These are phyloP conservation scores for Colletotrichum shisoi DNA, from an alignment of 2,329 filamentous ascomycete genomes.

Conservation along the genomic window DNA sequence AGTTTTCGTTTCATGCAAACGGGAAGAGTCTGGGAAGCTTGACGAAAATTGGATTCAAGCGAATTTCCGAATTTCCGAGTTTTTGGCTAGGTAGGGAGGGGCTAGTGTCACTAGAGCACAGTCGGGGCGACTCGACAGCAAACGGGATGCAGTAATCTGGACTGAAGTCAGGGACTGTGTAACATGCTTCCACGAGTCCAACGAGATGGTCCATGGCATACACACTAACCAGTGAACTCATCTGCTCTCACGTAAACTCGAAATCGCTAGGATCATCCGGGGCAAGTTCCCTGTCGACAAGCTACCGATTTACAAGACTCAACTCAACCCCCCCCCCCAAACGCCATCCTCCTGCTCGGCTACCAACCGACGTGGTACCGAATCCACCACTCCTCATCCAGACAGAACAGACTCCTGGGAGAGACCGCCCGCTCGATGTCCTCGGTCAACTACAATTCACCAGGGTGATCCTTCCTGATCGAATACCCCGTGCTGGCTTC, in stretches of 20 bases:
- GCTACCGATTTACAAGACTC: neutral
- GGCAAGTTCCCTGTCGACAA: neutral
- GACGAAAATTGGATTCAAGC: too few species aligned
- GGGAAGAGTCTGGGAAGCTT: too few species aligned
- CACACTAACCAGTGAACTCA: neutral
- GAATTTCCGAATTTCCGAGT: too few species aligned
- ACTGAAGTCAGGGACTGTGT: too few species aligned
- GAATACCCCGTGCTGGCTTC: constrained; percentile 12
- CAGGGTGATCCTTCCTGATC: neutral
- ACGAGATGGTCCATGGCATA: neutral
- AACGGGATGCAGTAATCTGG: too few species aligned
- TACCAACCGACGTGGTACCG: neutral
- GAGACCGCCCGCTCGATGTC: neutral
- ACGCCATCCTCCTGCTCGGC: neutral
- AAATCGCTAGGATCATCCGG: too few species aligned
- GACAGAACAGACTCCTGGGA: neutral
- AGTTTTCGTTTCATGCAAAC: too few species aligned
- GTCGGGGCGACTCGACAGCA: too few species aligned
- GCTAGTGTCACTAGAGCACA: too few species aligned
- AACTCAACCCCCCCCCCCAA: neutral
- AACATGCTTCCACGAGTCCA: neutral
- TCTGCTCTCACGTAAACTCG: neutral
- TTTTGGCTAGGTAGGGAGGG: too few species aligned
- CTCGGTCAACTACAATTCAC: neutral
- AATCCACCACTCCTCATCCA: too few species aligned